A percentile compares a stretch with the other conserved stretches of the same genome.
Evolutionary conservation across 2,329 filamentous ascomycete species (phyloP).

Genomic region (Westerdykella aurantiaca): DNA sequence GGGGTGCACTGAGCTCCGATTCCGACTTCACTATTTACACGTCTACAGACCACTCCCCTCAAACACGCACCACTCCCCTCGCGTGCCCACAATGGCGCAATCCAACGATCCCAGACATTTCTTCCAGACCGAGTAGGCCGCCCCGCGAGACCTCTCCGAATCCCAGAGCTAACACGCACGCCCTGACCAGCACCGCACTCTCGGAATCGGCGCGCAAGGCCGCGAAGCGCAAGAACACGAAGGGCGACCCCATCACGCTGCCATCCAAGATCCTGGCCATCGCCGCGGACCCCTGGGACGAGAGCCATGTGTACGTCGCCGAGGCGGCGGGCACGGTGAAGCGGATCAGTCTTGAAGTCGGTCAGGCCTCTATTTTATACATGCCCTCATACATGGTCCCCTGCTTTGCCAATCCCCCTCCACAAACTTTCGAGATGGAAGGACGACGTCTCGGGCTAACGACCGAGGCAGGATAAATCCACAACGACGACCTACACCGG

Average conservation of each 20-base stretch:
- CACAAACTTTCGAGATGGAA: not conserved
- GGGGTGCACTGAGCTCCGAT: no score
- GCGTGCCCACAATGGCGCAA: conserved; percentile 27
- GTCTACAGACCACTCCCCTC: no score
- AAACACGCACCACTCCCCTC: not conserved
- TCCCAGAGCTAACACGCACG: conserved; percentile 10
- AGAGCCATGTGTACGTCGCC: conserved; percentile 66
- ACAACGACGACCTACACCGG: conserved; percentile 57
- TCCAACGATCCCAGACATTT: conserved; percentile 68
- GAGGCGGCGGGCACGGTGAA: conserved; percentile 81
- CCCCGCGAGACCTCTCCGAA: conserved; percentile 1
- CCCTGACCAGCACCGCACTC: conserved; percentile 42
- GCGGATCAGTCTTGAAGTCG: conserved; percentile 68
- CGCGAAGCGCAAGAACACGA: conserved; percentile 70
- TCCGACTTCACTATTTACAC: no score
- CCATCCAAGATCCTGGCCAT: conserved; percentile 82
- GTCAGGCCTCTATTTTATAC: conserved; percentile 38
- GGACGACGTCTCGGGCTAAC: conserved; percentile 13
- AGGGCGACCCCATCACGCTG: conserved; percentile 73
- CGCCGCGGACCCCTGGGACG: conserved; percentile 58
- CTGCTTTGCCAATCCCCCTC: not conserved
- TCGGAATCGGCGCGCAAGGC: conserved; percentile 57
- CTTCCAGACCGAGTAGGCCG: conserved; percentile 80
- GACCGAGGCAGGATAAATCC: conserved; percentile 12
- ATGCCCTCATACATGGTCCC: not conserved